These are phyloP conservation scores for Colletotrichum phormii DNA, from an alignment of 2,329 filamentous ascomycete genomes.

Conservation along the genomic window DNA sequence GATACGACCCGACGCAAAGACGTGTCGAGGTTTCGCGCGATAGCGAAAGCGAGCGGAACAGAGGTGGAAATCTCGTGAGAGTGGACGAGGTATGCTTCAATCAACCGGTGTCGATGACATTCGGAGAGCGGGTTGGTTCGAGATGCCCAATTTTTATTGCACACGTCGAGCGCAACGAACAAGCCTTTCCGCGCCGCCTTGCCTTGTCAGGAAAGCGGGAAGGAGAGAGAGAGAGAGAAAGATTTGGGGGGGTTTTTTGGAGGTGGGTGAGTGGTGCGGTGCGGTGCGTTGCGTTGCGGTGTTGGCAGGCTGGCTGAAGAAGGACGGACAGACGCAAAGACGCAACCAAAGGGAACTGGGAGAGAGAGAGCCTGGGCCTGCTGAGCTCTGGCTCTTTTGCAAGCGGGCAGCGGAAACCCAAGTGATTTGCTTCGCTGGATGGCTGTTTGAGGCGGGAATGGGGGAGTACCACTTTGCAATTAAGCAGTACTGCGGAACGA, in stretches of 20 bases:
- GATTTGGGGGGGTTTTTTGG: neutral
- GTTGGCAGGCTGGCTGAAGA: neutral
- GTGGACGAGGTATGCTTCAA: conserved; percentile 20
- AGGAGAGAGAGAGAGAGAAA: conserved; percentile 22
- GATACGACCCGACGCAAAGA: conserved; percentile 1
- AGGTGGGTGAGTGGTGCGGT: conserved; percentile 9
- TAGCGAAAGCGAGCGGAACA: conserved; percentile 32
- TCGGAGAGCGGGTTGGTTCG: conserved; percentile 6
- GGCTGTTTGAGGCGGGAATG: too few relatives aligned
- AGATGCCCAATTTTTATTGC: conserved; percentile 31
- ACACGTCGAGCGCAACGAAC: conserved; percentile 33
- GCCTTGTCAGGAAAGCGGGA: conserved; percentile 7
- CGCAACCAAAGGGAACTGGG: conserved; percentile 1
- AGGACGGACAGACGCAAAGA: neutral
- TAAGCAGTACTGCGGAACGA: neutral
- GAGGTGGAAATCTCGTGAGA: conserved; percentile 17
- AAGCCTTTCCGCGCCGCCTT: conserved; percentile 35
- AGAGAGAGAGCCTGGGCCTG: neutral
- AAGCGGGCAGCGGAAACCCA: neutral
- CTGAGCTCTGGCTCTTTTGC: conserved; percentile 9
- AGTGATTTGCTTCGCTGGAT: neutral
- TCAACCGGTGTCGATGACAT: conserved; percentile 20
- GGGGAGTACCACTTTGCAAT: neutral
- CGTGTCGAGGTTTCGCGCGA: conserved; percentile 24
- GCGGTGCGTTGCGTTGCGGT: conserved; percentile 6